Conservation (phyloP, 2,329 filamentous ascomycete genomes). For the Pyricularia sp. region DNA sequence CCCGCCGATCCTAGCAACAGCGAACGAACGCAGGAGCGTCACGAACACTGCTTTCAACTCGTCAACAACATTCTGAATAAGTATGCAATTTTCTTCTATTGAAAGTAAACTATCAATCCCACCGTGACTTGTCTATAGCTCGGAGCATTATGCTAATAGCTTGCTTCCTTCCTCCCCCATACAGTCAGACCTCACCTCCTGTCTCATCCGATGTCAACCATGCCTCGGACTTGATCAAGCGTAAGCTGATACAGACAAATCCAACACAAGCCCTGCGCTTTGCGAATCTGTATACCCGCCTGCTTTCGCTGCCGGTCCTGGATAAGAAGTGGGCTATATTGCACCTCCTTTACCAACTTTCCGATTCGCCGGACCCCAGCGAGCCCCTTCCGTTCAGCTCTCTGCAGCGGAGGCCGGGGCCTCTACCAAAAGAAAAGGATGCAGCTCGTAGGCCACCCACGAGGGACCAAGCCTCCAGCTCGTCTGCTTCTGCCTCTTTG, state of each 20-base stretch:
- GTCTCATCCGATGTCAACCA: conserved; percentile 73
- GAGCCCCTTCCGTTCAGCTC: conserved; percentile 39
- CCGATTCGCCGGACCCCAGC: conserved; percentile 53
- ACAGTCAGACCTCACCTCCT: conserved; percentile 32
- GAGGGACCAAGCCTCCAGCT: conserved; percentile 3
- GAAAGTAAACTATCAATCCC: not conserved
- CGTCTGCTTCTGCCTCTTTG: conserved; percentile 5
- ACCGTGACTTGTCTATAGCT: not conserved
- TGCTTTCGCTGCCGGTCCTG: conserved; percentile 84
- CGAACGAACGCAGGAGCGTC: conserved; percentile 56
- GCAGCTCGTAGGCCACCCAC: conserved; percentile 1
- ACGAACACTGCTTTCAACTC: conserved; percentile 50
- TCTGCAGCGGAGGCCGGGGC: conserved; percentile 6
- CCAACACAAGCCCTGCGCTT: conserved; percentile 73
- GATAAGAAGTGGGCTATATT: conserved; percentile 96
- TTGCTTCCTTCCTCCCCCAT: not conserved
- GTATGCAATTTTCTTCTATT: conserved; percentile 22
- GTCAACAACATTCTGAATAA: conserved; percentile 42
- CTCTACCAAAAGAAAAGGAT: conserved; percentile 8
- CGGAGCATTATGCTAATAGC: not conserved
- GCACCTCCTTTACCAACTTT: conserved; percentile 78
- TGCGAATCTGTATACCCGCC: conserved; percentile 80
- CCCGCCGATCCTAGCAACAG: conserved; percentile 56
- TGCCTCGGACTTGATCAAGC: conserved; percentile 85
- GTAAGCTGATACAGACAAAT: conserved; percentile 72